Percentiles rank a stretch among this genome's conserved stretches.
These are phyloP conservation scores for Rubia peregrina DNA, from an alignment of 305 asterid genomes.

Conservation along the genomic window DNA sequence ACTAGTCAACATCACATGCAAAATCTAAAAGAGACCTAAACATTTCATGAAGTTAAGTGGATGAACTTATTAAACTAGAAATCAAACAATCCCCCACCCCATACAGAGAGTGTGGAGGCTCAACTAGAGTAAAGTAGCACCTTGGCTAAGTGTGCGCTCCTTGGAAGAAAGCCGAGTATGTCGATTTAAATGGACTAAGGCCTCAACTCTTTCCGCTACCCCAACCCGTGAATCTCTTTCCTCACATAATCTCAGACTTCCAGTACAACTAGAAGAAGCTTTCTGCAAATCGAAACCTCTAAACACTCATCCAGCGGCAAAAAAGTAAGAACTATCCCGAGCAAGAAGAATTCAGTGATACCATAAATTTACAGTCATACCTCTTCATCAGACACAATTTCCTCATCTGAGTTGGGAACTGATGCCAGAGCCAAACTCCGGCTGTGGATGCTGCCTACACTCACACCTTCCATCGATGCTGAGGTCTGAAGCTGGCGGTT, in stretches of 20 bases:
- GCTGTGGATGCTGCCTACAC: slow-evolving; percentile 23
- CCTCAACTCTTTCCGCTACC: slow-evolving; percentile 47
- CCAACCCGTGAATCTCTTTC: slow-evolving; percentile 38
- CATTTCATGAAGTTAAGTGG: not conserved
- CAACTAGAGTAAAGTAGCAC: slow-evolving; percentile 26
- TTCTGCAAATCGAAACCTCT: slow-evolving; percentile 31
- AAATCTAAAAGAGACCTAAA: not conserved
- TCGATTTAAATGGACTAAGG: slow-evolving; percentile 37
- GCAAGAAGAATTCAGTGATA: not conserved
- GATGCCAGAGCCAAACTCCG: slow-evolving; percentile 25
- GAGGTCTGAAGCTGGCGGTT: slow-evolving; percentile 20
- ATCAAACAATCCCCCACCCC: not conserved
- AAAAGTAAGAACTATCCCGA: not conserved
- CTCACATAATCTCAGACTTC: slow-evolving; percentile 28
- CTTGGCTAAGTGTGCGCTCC: slow-evolving; percentile 36
- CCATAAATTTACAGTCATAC: slow-evolving; percentile 24
- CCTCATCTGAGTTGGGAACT: slow-evolving; percentile 40
- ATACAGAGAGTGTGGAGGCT: not conserved
- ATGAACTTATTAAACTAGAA: not conserved
- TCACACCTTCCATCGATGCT: slow-evolving; percentile 24
- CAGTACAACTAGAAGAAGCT: slow-evolving; percentile 19
- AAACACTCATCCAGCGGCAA: not conserved
- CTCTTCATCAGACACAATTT: slow-evolving; percentile 49
- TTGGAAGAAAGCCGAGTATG: slow-evolving; percentile 33
- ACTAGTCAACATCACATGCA: not conserved